Evolutionary conservation across 2,329 filamentous ascomycete genomes (phyloP).

Genomic region (Claviceps cyperi): DNA sequence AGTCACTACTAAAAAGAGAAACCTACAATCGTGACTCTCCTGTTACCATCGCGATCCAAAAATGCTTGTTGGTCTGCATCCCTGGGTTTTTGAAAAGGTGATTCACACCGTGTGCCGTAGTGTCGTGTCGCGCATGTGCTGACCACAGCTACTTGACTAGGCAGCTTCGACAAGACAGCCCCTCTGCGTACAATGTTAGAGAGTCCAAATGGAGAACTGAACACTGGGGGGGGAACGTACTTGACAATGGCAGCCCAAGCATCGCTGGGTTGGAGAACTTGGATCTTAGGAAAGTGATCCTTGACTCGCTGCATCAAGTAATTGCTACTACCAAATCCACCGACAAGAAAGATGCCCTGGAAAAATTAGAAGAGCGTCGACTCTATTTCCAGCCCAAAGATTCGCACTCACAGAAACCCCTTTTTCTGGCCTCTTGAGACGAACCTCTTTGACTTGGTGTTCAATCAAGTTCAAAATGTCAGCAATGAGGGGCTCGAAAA

Average conservation of each 20-base stretch:
- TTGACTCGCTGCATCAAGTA: neutral
- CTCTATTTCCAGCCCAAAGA: rapidly evolving
- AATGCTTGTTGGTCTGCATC: neutral
- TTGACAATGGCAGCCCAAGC: slow-evolving; percentile 6
- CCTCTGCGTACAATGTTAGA: neutral
- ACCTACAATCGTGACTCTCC: neutral
- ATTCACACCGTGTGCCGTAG: neutral
- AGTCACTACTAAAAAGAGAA: neutral
- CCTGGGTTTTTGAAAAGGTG: neutral
- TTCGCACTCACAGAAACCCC: neutral
- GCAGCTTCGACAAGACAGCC: neutral
- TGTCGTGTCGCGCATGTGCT: slow-evolving; percentile 1
- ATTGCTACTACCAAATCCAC: slow-evolving; percentile 2
- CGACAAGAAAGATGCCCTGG: slow-evolving; percentile 4
- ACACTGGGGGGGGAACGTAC: neutral
- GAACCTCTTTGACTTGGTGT: slow-evolving; percentile 7
- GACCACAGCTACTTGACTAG: neutral
- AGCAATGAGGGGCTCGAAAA: slow-evolving; percentile 11
- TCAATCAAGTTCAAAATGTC: slow-evolving; percentile 9
- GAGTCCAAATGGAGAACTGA: neutral
- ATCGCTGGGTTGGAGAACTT: slow-evolving; percentile 2
- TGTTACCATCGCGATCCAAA: neutral
- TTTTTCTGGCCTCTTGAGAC: neutral
- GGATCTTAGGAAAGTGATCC: neutral
- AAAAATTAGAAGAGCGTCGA: neutral